phyloP scores from a whole-genome alignment of 2,329 filamentous ascomycete genomes.

The Colletotrichum sp. region DNA sequence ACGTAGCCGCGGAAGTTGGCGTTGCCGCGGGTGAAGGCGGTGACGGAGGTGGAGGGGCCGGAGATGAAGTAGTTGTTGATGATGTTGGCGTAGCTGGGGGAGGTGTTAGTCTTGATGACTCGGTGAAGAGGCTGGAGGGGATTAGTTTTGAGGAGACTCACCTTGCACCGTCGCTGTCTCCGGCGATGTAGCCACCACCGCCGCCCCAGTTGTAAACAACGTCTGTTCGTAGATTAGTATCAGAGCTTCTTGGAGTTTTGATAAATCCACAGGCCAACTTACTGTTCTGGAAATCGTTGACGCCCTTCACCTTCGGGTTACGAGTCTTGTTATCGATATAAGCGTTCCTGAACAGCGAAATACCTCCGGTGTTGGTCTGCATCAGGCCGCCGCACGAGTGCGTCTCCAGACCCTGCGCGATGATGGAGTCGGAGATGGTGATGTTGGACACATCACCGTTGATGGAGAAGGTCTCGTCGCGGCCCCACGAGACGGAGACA shows the following conservation, averaged over 20 bases:
- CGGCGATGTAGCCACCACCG: constrained; percentile 60
- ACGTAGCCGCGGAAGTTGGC: constrained; percentile 58
- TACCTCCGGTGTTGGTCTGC: constrained; percentile 50
- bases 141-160: no score
- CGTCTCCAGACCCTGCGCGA: constrained; percentile 57
- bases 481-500: constrained; percentile 58
- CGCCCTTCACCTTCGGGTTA: constrained; percentile 62
- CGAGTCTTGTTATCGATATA: constrained; percentile 64
- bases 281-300: constrained; percentile 57
- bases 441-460: constrained; percentile 51
- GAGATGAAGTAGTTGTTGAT: constrained; percentile 63
- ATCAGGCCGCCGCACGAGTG: constrained; percentile 59
- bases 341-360: constrained; percentile 53
- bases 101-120: not conserved
- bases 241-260: no score
- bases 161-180: constrained; percentile 49
- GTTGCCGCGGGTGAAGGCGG: constrained; percentile 61
- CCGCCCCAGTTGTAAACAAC: constrained; percentile 62
- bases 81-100: constrained; percentile 51
- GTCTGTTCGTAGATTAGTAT: constrained; percentile 20
- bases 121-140: not conserved
- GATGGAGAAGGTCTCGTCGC: constrained; percentile 60
- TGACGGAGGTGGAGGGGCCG: constrained; percentile 53
- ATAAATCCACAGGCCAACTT: no score
- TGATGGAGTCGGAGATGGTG: constrained; percentile 58